Percentiles rank a stretch among this genome's conserved stretches.
Conservation (phyloP, 257 asterid species). For the Solanum lignicaule region DNA sequence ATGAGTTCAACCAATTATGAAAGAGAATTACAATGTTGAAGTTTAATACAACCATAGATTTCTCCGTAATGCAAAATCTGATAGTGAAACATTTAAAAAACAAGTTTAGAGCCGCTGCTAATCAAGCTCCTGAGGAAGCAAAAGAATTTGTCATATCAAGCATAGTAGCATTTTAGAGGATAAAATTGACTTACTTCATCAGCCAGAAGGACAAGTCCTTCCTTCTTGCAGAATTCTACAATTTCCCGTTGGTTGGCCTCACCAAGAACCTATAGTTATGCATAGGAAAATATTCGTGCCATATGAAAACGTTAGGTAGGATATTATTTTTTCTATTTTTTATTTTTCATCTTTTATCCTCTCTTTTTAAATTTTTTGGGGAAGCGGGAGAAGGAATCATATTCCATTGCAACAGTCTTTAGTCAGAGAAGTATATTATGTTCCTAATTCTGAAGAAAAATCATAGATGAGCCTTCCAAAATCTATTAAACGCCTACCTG, state of each 20-base stretch:
- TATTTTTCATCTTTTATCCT: not conserved
- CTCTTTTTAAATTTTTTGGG: not conserved
- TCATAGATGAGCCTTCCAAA: not conserved
- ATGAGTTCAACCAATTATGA: not conserved
- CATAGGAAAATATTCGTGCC: not conserved
- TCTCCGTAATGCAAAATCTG: not conserved
- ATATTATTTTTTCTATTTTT: not conserved
- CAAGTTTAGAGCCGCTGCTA: not conserved
- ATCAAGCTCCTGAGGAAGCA: not conserved
- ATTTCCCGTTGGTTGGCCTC: slow-evolving; percentile 66
- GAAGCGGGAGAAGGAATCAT: not conserved
- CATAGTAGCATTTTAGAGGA: not conserved
- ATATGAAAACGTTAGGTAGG: not conserved
- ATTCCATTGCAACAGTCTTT: not conserved
- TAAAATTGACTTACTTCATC: slow-evolving; percentile 59
- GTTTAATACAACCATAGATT: not conserved
- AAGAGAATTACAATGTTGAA: not conserved
- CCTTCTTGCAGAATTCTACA: slow-evolving; percentile 92
- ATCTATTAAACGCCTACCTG: slow-evolving; percentile 40
- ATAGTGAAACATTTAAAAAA: not conserved
- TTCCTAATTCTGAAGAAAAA: not conserved
- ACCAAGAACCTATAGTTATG: slow-evolving; percentile 35
- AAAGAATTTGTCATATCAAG: not conserved
- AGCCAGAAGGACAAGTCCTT: slow-evolving; percentile 96
- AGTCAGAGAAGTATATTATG: not conserved